Conservation (phyloP, 768 basidiomycete species). For the Lentinula guzmanii region DNA sequence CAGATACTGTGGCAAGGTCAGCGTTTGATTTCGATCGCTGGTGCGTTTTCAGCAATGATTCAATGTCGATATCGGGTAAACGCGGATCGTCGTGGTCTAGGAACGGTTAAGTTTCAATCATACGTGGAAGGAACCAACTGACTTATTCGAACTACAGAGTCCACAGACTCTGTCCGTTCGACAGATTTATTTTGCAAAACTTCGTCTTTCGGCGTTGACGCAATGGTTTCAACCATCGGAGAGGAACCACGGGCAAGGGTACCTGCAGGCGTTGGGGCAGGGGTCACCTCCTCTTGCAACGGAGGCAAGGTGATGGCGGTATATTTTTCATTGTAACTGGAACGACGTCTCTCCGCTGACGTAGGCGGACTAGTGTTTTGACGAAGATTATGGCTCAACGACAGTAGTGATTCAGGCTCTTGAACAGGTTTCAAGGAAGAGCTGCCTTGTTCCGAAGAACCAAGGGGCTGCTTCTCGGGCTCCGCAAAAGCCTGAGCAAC, state of each 20-base stretch:
- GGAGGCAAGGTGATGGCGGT: constrained; percentile 58
- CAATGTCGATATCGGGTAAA: constrained; percentile 44
- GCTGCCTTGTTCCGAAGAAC: constrained; percentile 10
- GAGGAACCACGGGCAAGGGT: constrained; percentile 36
- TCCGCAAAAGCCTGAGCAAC: constrained; percentile 53
- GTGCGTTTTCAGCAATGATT: constrained; percentile 31
- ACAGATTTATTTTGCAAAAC: not conserved
- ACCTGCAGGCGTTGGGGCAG: constrained; percentile 44
- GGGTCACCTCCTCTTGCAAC: constrained; percentile 63
- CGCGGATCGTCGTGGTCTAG: constrained; percentile 28
- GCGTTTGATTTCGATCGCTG: constrained; percentile 15
- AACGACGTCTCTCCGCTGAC: constrained; percentile 52
- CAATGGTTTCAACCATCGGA: constrained; percentile 4
- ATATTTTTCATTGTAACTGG: constrained; percentile 58
- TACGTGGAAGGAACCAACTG: not conserved
- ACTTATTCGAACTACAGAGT: not conserved
- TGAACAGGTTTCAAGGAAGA: constrained; percentile 10
- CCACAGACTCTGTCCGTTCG: too few relatives aligned
- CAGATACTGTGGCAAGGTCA: constrained; percentile 52
- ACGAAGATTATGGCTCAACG: constrained; percentile 7
- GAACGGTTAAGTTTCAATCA: not conserved
- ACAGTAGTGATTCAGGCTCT: constrained; percentile 15
- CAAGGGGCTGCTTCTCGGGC: constrained; percentile 16
- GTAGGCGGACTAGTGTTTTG: constrained; percentile 15
- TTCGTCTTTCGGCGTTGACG: not conserved